These are phyloP conservation scores for Tricholomella constricta DNA, from an alignment of 768 basidiomycete genomes.

Conservation along the genomic window DNA sequence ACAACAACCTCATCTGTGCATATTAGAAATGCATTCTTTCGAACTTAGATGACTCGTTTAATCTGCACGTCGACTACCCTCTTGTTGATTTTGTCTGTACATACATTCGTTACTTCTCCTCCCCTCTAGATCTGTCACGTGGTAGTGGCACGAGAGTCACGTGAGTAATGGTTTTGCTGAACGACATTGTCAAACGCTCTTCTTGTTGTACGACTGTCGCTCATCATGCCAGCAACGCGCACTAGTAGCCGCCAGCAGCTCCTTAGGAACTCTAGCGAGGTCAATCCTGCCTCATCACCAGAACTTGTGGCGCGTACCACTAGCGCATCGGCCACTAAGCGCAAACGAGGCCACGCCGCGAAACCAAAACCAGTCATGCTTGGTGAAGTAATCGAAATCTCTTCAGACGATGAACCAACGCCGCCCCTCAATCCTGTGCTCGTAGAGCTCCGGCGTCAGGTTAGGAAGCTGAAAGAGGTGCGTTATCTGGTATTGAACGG, in stretches of 20 bases:
- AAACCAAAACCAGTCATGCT: slow-evolving; percentile 16
- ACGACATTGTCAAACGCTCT: not conserved
- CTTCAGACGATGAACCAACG: slow-evolving; percentile 52
- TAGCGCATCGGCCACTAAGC: slow-evolving; percentile 18
- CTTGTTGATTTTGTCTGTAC: too few relatives aligned
- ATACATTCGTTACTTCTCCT: too few relatives aligned
- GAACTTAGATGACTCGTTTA: too few relatives aligned
- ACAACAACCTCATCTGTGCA: too few relatives aligned
- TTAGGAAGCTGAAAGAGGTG: slow-evolving; percentile 48
- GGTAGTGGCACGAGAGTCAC: not conserved
- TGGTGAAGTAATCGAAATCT: slow-evolving; percentile 55
- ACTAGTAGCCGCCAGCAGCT: not conserved
- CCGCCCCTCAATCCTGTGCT: slow-evolving; percentile 19
- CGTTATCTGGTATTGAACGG: slow-evolving; percentile 10
- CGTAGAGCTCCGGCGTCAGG: slow-evolving; percentile 39
- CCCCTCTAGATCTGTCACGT: not conserved
- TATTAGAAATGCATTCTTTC: too few relatives aligned
- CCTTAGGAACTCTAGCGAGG: not conserved
- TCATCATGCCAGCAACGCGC: slow-evolving; percentile 12
- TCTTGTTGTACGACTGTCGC: not conserved
- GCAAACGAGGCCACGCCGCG: slow-evolving; percentile 17
- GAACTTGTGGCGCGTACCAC: slow-evolving; percentile 1
- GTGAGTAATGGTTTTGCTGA: not conserved
- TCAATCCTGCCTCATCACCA: not conserved
- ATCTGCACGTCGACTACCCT: too few relatives aligned